Base-by-base conservation (phyloP, 2,329 filamentous ascomycete species). In the Xylariaceae sp. region DNA sequence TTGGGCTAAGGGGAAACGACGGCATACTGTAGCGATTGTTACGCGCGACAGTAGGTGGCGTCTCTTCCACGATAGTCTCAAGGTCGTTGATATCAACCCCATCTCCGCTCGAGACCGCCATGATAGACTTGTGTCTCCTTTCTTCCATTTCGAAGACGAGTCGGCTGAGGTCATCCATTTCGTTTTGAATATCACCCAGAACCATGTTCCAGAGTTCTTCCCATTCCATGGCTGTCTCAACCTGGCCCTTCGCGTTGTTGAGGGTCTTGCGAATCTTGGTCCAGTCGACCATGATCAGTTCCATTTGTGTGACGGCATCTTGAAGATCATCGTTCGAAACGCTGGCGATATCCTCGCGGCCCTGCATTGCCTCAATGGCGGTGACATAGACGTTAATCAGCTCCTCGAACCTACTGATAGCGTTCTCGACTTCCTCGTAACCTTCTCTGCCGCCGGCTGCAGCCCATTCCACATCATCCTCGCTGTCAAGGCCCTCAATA, bases 171-270 rank as follows among this genome's bases (percentile, higher is more conserved):
- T 88, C 87, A 64, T 94, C 89, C 70, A 85, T 87, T 75, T 99
- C 94, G 63, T 88, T 86, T 55, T 92, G 90, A 62, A 97, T 96
- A 72, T 97, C 93, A 50, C 92, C 93, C 2, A 99, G 79, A 2
- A 97, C 93, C 64, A 84, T 90, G 67, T 91, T 91, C 93, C 94
- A 97, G 42, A 99, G 80, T 75, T 97, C 92, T 73, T 97, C 92
- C 93, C 93, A 99, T 71, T 99, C 94, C 92, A 97, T 96, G 51
- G 94, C 94, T 60, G 96, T 86, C 74, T 97, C 94, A 15, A 99
- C 93, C 71, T 97, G 93, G 52, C 84, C 84, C 72, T 96, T 96
- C 58, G 96, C 88, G 30, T 77, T 87, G 64, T 88, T 88, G 54
- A 99, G 77, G 1, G 88, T 88, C 48, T 78, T 80, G 68, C 91